Base-by-base conservation (phyloP, 1,284 basidiomycete genomes). In the Ceratobasidium sp. region DNA sequence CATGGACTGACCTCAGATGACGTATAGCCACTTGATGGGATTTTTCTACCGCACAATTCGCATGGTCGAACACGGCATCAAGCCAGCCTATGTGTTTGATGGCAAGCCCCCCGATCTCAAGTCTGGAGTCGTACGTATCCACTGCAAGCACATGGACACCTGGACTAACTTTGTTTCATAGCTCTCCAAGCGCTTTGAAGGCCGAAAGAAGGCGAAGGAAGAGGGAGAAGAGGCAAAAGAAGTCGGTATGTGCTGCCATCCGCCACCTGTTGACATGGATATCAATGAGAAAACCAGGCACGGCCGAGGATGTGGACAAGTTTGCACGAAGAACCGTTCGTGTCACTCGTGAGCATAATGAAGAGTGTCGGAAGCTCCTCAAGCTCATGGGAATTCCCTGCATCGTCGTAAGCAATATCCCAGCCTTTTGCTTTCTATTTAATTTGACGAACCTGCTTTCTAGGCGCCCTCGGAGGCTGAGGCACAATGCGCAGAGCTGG, bases 11-110 rank as follows among this genome's bases (percentile, higher is more conserved):
- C 34, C n/a, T 67, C 21, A 45, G 39, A 21, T 34, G 41, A 45
- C 46, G 36, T 26, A 32, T 73, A 90, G 95, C 82, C 97, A 99
- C 82, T 84, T 99, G 18, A 98, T 99, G 92, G 97, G 97, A 0
- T 93, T 98, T 82, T 99, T 99, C 83, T 98, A 98, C 79, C 89
- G 97, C 36, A 97, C 96, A 0, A 93, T 98, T 74, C 88, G 97
- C 23, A 99, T 99, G 83, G 94, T 97, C n/a, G 97, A 99, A 81
- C 95, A 97, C 77, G 97, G 97, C 3, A 96, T 99, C 79, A 99
- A 99, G 80, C 97, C 97, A 0, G 92, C 92, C 59, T 99, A 98
- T 81, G 94, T 99, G 26, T 99, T 99, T 77, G 97, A 99, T 81
- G 97, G 97, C 9, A 97, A 97, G 80, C 97, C 97, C 0, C 97